Base-by-base conservation (phyloP, 108 stramenopile genomes). In the Pseudonitzschia delicatissima region DNA sequence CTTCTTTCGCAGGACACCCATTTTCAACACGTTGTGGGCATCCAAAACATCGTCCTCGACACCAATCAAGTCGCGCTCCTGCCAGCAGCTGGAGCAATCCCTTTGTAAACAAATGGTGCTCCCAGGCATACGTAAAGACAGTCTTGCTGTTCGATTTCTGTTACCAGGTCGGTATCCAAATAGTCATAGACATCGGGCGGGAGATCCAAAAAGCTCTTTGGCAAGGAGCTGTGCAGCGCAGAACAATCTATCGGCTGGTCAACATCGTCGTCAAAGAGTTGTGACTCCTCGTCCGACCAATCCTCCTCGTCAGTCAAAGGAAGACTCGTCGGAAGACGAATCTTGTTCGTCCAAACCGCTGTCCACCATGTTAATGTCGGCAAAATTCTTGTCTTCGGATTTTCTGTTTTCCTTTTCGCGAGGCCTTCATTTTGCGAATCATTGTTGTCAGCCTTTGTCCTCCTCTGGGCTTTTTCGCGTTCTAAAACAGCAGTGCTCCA, bases 1-100 rank as follows among this genome's bases (percentile, higher is more conserved):
- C 49, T 74, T 85, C 70, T 88, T 93, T 48, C 77, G 82, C 21
- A 93, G 57, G 17, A 81, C 77, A 21, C 91, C 91, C 60, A 73
- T 74, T 63, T 90, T 93, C 29, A 83, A 48, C 34, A 82, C 76
- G 67, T 86, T 80, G 34, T 72, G 51, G 29, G 37, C 52, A 28
- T 73, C 77, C 47, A 83, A 47, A 17, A 74, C 62, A 35, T 73
- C 75, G 6, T 64, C 84, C 33, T 78, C 77, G 15, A 86, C 80
- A 15, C 74, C 64, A 21, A 81, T 61, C 35, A 80, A 60, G 73
- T 92, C 91, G 32, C 82, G 79, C 63, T 90, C 84, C 13, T n/a
- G 71, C 69, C 17, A 93, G 64, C 49, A 93, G 55, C 25, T 82
- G 74, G 49, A 93, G 62, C 29, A 86, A 48, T 4, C 85, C 85